phyloP scores from a whole-genome alignment of 2,329 filamentous ascomycete genomes.

The Dactylellina sp. region DNA sequence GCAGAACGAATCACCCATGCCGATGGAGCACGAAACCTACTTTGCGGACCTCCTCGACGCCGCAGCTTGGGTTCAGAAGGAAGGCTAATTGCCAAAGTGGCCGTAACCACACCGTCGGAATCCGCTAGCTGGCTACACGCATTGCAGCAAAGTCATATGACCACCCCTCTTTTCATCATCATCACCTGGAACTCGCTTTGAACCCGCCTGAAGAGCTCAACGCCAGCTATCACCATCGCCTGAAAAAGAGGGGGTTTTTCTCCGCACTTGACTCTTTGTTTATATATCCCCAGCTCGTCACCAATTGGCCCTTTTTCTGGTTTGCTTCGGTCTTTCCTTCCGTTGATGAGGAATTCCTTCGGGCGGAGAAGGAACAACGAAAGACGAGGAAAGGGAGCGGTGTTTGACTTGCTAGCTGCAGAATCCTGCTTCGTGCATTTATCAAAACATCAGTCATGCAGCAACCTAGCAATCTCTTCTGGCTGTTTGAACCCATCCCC shows the following conservation, averaged over 20 bases:
- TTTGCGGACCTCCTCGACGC: slow-evolving; percentile 24
- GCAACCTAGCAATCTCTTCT: slow-evolving; percentile 42
- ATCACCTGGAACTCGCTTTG: slow-evolving; percentile 17
- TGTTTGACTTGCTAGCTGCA: slow-evolving; percentile 48
- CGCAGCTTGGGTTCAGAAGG: slow-evolving; percentile 37
- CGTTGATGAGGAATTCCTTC: background rate
- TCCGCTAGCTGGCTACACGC: slow-evolving; percentile 52
- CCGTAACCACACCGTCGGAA: slow-evolving; percentile 53
- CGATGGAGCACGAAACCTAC: slow-evolving; percentile 2
- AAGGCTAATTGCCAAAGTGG: slow-evolving; percentile 54
- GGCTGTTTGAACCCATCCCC: slow-evolving; percentile 35
- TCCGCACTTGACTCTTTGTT: slow-evolving; percentile 6
- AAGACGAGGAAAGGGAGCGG: slow-evolving; percentile 16
- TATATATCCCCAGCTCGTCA: background rate
- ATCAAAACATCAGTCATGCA: slow-evolving; percentile 53
- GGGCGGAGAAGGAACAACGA: background rate
- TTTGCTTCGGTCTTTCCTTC: background rate
- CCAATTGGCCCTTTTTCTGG: background rate
- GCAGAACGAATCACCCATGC: slow-evolving; percentile 34
- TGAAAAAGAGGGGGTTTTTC: slow-evolving; percentile 1
- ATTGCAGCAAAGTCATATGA: slow-evolving; percentile 55
- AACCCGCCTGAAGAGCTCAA: slow-evolving; percentile 9
- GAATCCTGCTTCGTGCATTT: slow-evolving; percentile 53
- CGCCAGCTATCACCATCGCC: slow-evolving; percentile 4
- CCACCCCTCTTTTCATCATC: slow-evolving; percentile 42